Evolutionary conservation across 129 eudicot species (phyloP), one percentile per base, ranked within the genome.

Genomic region (Erigeron canadensis): DNA sequence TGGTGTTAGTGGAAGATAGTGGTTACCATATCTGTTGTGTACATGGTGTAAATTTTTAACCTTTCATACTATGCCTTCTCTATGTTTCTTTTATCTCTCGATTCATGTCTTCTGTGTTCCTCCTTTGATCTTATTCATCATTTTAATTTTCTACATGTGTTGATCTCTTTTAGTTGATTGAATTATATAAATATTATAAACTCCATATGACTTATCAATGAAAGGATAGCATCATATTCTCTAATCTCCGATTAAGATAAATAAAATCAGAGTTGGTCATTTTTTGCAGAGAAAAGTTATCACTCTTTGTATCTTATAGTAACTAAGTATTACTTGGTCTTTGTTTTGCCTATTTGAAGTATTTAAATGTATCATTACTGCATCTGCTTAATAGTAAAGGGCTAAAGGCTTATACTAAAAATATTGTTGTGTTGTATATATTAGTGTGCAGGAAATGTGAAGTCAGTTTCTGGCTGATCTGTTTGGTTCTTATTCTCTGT

Each of bases 31-130:
- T 53, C 8, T 6, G 23, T 50, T 53, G 18, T 53, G 58, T 1
- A 1, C 16, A 53, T 53, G 58, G 23, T 47, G 17, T 16, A 53
- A 13, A 16, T n/a, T 17, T n/a, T 53, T 53, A 19, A 22, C 23
- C 16, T 43, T 59, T 58, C 42, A 5, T 56, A 54, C 66, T 55
- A 41, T 55, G 41, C 28, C 42, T 69, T 37, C 54, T 10, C 15
- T 23, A 58, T 43, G n/a, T 43, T 71, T 4, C 23, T 43, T 71
- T 19, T 23, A 12, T 23, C 16, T 13, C 54, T n/a, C 3, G 42
- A 45, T 71, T 21, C 67, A 71, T 22, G 10, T 28, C 44, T 57
- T 71, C 18, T 41, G 22, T 22, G 13, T 71, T 44, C 57, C 6
- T 8, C 47, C 18, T 71, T 44, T 58, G 41, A 42, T 28, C 34